Conservation (phyloP, 352 stramenopile species). For the Phytophthora brassicae region DNA sequence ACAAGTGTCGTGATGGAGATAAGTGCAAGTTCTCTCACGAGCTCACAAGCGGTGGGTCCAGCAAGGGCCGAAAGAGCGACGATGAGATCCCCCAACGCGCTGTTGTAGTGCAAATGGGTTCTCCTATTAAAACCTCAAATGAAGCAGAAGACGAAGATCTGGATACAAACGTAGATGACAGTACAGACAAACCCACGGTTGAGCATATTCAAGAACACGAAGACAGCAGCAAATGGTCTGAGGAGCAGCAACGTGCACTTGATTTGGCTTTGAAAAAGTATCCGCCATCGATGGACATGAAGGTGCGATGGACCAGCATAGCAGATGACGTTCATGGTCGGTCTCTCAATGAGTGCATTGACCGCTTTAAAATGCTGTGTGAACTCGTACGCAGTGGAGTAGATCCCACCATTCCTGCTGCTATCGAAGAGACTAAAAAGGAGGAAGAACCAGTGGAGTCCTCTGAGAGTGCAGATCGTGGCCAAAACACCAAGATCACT, state of each 20-base stretch:
- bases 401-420: slow-evolving; percentile 9
- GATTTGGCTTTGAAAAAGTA: slow-evolving; percentile 74
- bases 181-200: background rate
- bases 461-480: slow-evolving; percentile 18
- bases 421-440: slow-evolving; percentile 13
- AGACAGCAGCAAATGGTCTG: slow-evolving; percentile 51
- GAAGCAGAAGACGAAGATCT: background rate
- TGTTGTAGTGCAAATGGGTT: slow-evolving; percentile 25
- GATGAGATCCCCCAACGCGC: background rate
- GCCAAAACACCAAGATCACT: slow-evolving; percentile 53
- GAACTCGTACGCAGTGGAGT: slow-evolving; percentile 45
- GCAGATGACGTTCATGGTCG: slow-evolving; percentile 63
- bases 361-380: slow-evolving; percentile 72
- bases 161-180: background rate
- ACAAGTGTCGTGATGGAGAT: slow-evolving; percentile 53
- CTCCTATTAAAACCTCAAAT: background rate
- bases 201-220: background rate
- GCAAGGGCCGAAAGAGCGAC: slow-evolving; percentile 2
- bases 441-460: slow-evolving; percentile 17
- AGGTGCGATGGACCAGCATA: slow-evolving; percentile 67
- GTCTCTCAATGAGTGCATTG: slow-evolving; percentile 81
- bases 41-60: slow-evolving; percentile 14
- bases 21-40: slow-evolving; percentile 66
- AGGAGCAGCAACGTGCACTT: slow-evolving; percentile 61
- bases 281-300: slow-evolving; percentile 72